These are phyloP conservation scores for Ceratocystis diversiconidia DNA, from an alignment of 2,329 filamentous ascomycete species.

Conservation along the genomic window DNA sequence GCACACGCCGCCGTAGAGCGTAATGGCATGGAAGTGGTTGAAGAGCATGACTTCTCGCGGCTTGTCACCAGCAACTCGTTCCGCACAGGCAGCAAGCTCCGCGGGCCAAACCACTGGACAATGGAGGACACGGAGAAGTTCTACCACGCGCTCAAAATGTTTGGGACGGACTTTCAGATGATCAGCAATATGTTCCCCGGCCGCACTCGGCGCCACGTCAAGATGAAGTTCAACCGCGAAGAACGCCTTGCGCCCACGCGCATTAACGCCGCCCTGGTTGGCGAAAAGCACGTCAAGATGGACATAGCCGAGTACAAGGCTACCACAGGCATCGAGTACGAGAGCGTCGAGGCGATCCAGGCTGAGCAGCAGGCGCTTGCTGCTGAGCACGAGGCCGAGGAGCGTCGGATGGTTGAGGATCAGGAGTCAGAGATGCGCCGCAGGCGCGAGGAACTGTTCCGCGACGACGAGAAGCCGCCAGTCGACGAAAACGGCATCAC, in stretches of 20 bases:
- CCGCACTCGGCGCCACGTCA: constrained; percentile 58
- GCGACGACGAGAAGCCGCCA: constrained; percentile 24
- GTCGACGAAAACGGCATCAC: constrained; percentile 1
- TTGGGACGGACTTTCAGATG: constrained; percentile 72
- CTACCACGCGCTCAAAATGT: constrained; percentile 60
- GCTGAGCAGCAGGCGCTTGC: constrained; percentile 38
- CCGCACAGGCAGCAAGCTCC: constrained; percentile 44
- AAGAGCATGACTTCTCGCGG: constrained; percentile 66
- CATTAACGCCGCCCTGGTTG: constrained; percentile 50
- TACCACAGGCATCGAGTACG: constrained; percentile 39
- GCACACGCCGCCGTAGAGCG: constrained; percentile 41
- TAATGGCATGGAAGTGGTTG: constrained; percentile 46
- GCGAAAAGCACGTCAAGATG: constrained; percentile 42
- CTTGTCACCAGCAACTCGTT: constrained; percentile 56
- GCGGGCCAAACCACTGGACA: constrained; percentile 54
- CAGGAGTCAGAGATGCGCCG: constrained; percentile 34
- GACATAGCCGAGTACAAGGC: constrained; percentile 47
- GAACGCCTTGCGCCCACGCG: constrained; percentile 51
- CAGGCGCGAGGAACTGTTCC: constrained; percentile 37
- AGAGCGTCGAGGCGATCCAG: constrained; percentile 40
- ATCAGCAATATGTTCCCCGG: constrained; percentile 63
- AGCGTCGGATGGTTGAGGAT: constrained; percentile 32
- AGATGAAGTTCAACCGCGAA: constrained; percentile 71
- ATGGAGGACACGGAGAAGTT: constrained; percentile 59
- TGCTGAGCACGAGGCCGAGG: constrained; percentile 33